These are phyloP conservation scores for Sporothrix humicola DNA, from an alignment of 2,329 filamentous ascomycete genomes.

Conservation along the genomic window DNA sequence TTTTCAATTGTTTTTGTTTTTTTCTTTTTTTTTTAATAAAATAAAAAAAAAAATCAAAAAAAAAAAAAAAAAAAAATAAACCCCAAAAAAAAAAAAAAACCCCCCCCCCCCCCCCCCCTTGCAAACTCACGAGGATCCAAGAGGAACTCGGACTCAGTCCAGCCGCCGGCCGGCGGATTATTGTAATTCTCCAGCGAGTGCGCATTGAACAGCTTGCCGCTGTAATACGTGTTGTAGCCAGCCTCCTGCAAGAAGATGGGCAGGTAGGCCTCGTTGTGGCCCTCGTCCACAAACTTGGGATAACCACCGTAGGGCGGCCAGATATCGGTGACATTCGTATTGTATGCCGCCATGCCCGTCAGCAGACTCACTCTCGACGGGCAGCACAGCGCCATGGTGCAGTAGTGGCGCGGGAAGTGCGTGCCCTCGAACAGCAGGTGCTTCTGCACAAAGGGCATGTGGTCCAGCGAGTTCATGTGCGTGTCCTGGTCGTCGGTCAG, in stretches of 20 bases:
- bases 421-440: constrained; percentile 57
- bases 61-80: no score
- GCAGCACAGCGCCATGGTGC: constrained; percentile 70
- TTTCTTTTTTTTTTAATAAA: no score
- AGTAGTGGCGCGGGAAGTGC: constrained; percentile 66
- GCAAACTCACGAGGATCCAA: constrained; percentile 56
- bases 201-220: constrained; percentile 73
- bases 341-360: constrained; percentile 71
- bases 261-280: constrained; percentile 69
- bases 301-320: constrained; percentile 65
- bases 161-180: constrained; percentile 61
- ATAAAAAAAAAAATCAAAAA: no score
- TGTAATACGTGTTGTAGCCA: constrained; percentile 74
- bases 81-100: no score
- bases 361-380: constrained; percentile 68
- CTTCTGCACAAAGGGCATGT: constrained; percentile 61
- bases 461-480: constrained; percentile 62
- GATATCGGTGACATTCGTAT: constrained; percentile 70
- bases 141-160: constrained; percentile 61
- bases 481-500: constrained; percentile 70
- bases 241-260: constrained; percentile 71
- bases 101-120: no score
- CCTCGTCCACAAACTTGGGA: constrained; percentile 68
- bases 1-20: no score
- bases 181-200: constrained; percentile 67